Percentiles rank a stretch among this genome's conserved stretches.
These are phyloP conservation scores for Ceriops decandra DNA, from an alignment of 345 rosid species.

Conservation along the genomic window DNA sequence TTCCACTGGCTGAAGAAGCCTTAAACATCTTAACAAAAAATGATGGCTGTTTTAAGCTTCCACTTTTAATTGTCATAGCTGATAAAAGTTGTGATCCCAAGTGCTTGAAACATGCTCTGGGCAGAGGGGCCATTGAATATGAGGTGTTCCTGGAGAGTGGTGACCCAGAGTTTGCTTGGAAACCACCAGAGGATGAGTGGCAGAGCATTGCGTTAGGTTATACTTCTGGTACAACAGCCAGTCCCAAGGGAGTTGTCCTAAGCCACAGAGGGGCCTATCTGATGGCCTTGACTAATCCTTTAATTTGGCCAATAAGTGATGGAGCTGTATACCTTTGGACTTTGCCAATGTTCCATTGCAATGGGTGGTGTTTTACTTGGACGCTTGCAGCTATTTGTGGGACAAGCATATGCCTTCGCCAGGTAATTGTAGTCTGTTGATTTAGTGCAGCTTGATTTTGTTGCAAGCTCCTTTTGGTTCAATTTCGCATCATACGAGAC, in stretches of 20 bases:
- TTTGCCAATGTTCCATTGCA: constrained; percentile 92
- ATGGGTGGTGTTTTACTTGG: constrained; percentile 95
- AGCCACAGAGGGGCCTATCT: constrained; percentile 87
- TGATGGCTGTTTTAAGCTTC: constrained; percentile 44
- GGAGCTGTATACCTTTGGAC: constrained; percentile 91
- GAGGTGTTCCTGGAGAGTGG: constrained; percentile 71
- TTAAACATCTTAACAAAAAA: constrained; percentile 52
- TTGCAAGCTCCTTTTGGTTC: background rate
- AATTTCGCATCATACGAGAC: background rate
- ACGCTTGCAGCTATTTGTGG: constrained; percentile 83
- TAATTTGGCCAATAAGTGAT: constrained; percentile 88
- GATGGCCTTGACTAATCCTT: constrained; percentile 60
- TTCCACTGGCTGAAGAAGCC: constrained; percentile 66
- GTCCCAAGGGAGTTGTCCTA: constrained; percentile 91
- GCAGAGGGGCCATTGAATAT: constrained; percentile 77
- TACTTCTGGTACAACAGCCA: constrained; percentile 95
- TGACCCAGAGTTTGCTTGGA: constrained; percentile 70
- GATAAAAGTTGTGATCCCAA: constrained; percentile 67
- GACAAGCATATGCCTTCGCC: constrained; percentile 87
- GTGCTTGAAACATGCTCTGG: constrained; percentile 46
- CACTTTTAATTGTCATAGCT: constrained; percentile 66
- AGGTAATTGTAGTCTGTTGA: constrained; percentile 43
- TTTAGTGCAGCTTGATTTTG: background rate
- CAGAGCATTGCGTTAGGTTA: constrained; percentile 92
- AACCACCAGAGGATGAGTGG: constrained; percentile 92